Evolutionary conservation across 305 asterid species (phyloP), one percentile per base, ranked within the genome.

Genomic region (Nicotiana rustica): DNA sequence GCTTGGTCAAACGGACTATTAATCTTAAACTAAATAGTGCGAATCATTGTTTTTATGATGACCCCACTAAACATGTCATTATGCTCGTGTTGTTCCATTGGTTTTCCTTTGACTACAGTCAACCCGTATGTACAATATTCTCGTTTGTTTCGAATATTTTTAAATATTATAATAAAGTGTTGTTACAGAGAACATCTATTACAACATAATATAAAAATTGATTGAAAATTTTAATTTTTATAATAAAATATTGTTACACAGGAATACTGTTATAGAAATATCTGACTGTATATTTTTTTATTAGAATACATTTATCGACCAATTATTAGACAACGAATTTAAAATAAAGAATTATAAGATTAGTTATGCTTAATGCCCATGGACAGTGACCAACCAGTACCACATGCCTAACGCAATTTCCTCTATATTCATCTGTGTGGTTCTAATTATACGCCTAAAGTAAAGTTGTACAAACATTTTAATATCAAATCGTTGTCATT

Each of bases 401-500:
- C 79, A 29, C 31, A 55, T 52, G 80, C 80, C 66, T 55, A 55
- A 76, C 29, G 2, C 14, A 76, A 55, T 47, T 14, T 52, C 2
- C 64, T 25, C 56, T 35, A 19, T 15, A 25, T 14, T 52, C 14
- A 52, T 29, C 5, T 76, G 14, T 15, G 49, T 17, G 66, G 66
- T 9, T 55, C 66, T 55, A 29, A 76, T 76, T 55, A 55, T 76
- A 76, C 31, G 49, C 10, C 66, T 55, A 76, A 76, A 55, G 17
- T 15, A 52, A 75, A 52, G 65, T 4, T 52, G 57, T n/a, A 52
- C 29, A 18, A 52, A 25, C 25, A 25, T 49, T 75, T 29, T 55
- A 29, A 52, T 52, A 73, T 52, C 29, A 55, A 15, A 4, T 9
- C 1, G 0, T 31, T 76, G 66, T 55, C 17, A 44, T 76, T 76